These are phyloP conservation scores for Beauveria varroae DNA, from an alignment of 2,329 filamentous ascomycete species.

Conservation along the genomic window DNA sequence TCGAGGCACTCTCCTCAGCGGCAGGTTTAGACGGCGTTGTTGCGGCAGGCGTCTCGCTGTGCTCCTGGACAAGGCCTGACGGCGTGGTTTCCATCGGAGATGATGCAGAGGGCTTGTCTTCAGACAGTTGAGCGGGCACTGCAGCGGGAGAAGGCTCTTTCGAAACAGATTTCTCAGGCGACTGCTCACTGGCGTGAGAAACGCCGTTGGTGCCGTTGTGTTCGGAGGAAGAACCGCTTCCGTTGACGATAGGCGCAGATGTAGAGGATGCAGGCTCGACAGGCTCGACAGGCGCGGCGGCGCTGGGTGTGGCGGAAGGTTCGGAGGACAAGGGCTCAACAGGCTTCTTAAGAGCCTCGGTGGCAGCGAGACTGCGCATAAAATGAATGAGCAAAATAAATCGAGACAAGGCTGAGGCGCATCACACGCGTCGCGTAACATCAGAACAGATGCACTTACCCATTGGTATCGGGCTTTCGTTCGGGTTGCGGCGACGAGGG, in stretches of 20 bases:
- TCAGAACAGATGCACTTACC: conserved; percentile 11
- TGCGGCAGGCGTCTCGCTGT: not conserved
- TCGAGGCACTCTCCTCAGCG: not conserved
- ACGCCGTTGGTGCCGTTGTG: conserved; percentile 2
- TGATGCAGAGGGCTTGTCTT: not conserved
- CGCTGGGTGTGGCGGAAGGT: not conserved
- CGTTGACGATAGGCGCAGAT: not conserved
- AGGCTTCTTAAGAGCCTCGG: not conserved
- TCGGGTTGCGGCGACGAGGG: conserved; percentile 13
- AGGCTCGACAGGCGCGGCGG: conserved; percentile 2
- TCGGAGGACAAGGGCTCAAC: not conserved
- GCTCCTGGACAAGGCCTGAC: not conserved
- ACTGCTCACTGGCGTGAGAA: not conserved
- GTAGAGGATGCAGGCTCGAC: not conserved
- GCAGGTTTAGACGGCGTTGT: not conserved
- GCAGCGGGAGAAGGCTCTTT: not conserved
- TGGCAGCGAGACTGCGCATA: not conserved
- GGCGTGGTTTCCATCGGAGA: not conserved
- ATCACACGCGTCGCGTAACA: not conserved
- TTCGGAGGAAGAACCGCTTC: not conserved
- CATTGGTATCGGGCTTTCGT: conserved; percentile 18
- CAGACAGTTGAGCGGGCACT: not conserved
- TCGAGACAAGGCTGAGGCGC: not conserved
- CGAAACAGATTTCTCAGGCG: not conserved
- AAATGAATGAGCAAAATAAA: not conserved